phyloP scores from a whole-genome alignment of 441 rosid genomes.

The Brassica balearica region DNA sequence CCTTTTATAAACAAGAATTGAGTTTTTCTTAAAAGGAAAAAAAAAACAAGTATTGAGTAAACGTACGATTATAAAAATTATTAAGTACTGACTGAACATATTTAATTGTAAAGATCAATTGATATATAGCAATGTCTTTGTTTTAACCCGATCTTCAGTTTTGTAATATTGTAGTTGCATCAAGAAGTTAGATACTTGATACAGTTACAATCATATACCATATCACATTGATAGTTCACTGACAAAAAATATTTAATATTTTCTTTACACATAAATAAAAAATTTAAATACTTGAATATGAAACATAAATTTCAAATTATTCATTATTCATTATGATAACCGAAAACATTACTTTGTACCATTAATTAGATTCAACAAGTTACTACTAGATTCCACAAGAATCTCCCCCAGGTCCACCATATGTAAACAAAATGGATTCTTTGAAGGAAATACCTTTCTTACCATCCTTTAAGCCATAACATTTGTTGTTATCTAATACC shows the following conservation, averaged over 20 bases:
- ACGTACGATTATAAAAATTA: no score
- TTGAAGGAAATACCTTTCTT: not conserved
- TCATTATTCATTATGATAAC: constrained; percentile 8
- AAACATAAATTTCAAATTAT: not conserved
- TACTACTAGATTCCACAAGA: constrained; percentile 27
- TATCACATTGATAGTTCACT: not conserved
- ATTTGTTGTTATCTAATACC: constrained; percentile 8
- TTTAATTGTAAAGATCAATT: no score
- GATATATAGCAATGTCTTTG: no score
- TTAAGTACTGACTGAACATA: no score
- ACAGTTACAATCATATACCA: not conserved
- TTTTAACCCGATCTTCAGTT: not conserved
- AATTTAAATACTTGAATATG: not conserved
- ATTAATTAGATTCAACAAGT: not conserved
- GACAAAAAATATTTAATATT: no score
- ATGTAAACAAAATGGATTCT: not conserved
- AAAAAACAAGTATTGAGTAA: not conserved
- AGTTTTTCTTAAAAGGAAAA: not conserved
- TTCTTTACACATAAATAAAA: no score
- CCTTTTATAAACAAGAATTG: not conserved
- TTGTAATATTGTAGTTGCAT: not conserved
- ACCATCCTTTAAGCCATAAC: constrained; percentile 9
- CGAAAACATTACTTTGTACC: not conserved
- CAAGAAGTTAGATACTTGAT: not conserved
- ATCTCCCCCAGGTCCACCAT: constrained; percentile 29